Conservation (phyloP, 441 rosid genomes). For the Arabidopsis lyrata region DNA sequence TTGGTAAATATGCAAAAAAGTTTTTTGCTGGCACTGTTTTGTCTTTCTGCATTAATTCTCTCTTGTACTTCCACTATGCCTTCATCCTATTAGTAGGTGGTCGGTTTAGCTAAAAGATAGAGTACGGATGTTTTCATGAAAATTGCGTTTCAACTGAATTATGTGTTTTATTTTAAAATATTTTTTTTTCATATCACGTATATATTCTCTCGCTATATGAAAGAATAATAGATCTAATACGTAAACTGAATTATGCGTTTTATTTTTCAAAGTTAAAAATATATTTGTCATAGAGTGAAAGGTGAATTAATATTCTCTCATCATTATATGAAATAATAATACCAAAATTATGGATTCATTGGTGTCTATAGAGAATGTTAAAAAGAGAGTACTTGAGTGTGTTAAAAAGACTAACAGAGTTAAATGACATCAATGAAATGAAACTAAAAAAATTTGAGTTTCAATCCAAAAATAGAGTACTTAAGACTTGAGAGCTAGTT, state of each 20-base stretch:
- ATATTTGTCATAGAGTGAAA: no score
- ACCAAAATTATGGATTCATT: not conserved
- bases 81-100: no score
- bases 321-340: no score
- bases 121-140: not conserved
- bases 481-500: not conserved
- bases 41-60: no score
- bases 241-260: not conserved
- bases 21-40: no score
- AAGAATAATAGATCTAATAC: not conserved
- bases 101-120: not conserved
- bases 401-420: no score
- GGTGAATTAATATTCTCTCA: no score
- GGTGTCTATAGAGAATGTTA: not conserved
- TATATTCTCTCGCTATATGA: not conserved
- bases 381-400: not conserved
- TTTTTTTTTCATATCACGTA: not conserved
- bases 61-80: no score
- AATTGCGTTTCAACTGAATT: not conserved
- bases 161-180: not conserved
- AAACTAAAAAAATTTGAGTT: no score
- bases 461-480: no score
- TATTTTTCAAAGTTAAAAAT: not conserved
- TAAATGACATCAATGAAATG: no score
- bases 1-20: no score